Conservation (phyloP, 2,329 filamentous ascomycete genomes). For the Dryadomyces sulphureus region DNA sequence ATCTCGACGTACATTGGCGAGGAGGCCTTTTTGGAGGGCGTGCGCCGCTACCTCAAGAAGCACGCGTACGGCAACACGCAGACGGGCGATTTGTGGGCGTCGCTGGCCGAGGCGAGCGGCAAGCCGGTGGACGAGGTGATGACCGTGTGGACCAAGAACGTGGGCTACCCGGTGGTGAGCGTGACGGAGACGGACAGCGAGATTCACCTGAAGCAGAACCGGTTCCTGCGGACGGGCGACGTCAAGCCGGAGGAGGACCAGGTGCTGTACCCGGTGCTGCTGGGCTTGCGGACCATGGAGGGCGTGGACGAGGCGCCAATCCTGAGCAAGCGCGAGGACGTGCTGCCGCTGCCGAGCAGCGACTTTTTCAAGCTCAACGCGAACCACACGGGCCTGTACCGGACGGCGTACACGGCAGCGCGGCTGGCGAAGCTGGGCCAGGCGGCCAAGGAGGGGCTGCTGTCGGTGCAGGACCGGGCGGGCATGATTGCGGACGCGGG, state of each 20-base stretch:
- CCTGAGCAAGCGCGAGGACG: slow-evolving; percentile 53
- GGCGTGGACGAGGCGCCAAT: slow-evolving; percentile 67
- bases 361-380: slow-evolving; percentile 97
- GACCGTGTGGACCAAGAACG: slow-evolving; percentile 93
- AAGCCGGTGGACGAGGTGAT: slow-evolving; percentile 85
- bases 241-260: slow-evolving; percentile 86
- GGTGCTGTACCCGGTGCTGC: slow-evolving; percentile 77
- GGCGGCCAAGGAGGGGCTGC: slow-evolving; percentile 64
- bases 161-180: slow-evolving; percentile 81
- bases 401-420: slow-evolving; percentile 73
- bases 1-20: slow-evolving; percentile 92
- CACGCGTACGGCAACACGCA: slow-evolving; percentile 93
- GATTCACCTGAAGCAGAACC: slow-evolving; percentile 85
- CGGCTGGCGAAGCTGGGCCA: slow-evolving; percentile 77
- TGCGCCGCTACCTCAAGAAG: slow-evolving; percentile 83
- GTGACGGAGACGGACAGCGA: slow-evolving; percentile 63
- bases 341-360: slow-evolving; percentile 61
- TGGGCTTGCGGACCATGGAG: slow-evolving; percentile 72
- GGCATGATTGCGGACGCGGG: slow-evolving; percentile 92
- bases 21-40: slow-evolving; percentile 82
- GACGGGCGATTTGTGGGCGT: slow-evolving; percentile 81
- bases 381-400: slow-evolving; percentile 84
- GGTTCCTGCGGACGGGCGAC: slow-evolving; percentile 83
- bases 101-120: slow-evolving; percentile 74
- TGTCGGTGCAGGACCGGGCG: slow-evolving; percentile 80